Conservation (phyloP, 495 filamentous ascomycete genomes). For the Neurospora pannonica region DNA sequence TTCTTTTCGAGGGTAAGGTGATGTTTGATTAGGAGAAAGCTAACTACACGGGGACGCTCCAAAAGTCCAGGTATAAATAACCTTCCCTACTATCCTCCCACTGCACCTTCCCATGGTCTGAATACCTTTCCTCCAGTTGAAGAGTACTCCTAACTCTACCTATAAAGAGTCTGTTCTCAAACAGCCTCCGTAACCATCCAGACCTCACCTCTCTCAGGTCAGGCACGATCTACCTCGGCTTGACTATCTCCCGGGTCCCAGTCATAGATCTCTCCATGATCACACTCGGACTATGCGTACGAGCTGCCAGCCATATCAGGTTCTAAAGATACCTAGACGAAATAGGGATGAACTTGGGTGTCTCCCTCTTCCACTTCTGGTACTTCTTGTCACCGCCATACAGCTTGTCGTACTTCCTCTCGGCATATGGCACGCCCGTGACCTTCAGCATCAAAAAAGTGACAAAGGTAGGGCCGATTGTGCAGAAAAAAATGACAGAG, state of each 20-base stretch:
- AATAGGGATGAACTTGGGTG: constrained; percentile 53
- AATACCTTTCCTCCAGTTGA: neutral
- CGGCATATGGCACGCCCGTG: constrained; percentile 49
- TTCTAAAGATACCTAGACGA: neutral
- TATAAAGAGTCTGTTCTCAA: neutral
- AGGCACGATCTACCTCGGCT: neutral
- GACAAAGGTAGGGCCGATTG: constrained; percentile 52
- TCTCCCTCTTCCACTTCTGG: constrained; percentile 55
- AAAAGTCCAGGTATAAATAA: neutral
- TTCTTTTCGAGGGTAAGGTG: neutral
- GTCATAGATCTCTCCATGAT: neutral
- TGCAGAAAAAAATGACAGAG: constrained; percentile 37
- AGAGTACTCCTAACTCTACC: neutral
- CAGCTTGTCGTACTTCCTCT: constrained; percentile 55
- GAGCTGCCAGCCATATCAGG: neutral
- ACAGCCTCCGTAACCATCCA: neutral
- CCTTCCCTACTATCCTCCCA: neutral
- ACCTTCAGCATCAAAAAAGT: constrained; percentile 52
- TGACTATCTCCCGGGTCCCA: neutral
- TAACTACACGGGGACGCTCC: neutral
- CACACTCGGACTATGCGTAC: neutral
- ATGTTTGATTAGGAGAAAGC: neutral
- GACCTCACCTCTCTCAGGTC: neutral
- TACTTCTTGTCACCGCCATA: constrained; percentile 57
- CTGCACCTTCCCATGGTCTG: neutral